Evolutionary conservation across 2,329 filamentous ascomycete genomes (phyloP), one percentile per base, ranked within the genome.

Genomic region (Albophoma yamanashiensis): DNA sequence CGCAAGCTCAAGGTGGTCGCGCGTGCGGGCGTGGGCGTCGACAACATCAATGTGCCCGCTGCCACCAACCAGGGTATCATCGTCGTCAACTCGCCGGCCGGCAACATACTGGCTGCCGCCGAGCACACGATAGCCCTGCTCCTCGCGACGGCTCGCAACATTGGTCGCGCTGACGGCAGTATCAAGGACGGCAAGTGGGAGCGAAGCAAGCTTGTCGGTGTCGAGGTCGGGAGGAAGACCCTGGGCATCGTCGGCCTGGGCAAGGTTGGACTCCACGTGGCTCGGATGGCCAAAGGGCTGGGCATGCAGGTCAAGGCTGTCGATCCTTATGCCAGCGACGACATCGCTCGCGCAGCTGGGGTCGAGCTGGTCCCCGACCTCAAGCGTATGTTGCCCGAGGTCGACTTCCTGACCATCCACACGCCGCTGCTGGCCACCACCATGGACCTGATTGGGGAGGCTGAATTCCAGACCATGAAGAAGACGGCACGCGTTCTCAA

Each of bases 211-310:
- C 79, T 92, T 3, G 87, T 91, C 0, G 90, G 90, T 5, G 83
- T 91, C 22, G 89, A 93, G 71, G 85, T 92, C 14, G 88, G 89
- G 57, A 83, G 86, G 55, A 93, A 92, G 75, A 88, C 83, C 1
- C 76, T 93, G 8, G 89, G 86, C 1, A 87, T 93, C 57, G 84
- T 94, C 45, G 90, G 90, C 1, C 74, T 92, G 34, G 90, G 90
- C n/a, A 92, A 92, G 76, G 89, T 93, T 36, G 90, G 90, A 27
- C 79, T 92, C 69, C 89, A 88, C 57, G 89, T 93, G 20, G 90
- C 89, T 22, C 80, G 88, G n/a, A 88, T 91, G 76, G 89, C 87
- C 11, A 87, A 86, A 58, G 89, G 89, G 0, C 75, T 93, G 34
- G 88, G 88, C 0, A 92, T 93, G 89, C 83, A 82, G 50, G 82